Base-by-base conservation (phyloP, 768 basidiomycete genomes). In the Pleurotus platypus region DNA sequence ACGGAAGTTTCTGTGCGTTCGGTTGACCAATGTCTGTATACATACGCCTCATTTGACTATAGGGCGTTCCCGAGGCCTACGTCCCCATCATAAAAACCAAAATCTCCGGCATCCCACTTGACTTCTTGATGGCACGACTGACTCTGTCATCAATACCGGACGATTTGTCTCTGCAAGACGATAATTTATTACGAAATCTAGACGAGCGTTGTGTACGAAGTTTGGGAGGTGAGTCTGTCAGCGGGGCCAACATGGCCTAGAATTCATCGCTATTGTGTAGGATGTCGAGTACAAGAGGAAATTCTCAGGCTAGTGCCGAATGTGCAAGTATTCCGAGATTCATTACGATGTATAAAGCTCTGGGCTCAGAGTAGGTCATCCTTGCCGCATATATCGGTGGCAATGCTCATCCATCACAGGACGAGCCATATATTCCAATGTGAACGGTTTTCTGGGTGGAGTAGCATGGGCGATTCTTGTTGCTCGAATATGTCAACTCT, bases 391-490 rank as follows among this genome's bases (percentile, higher is more conserved):
- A 2, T n/a, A 49, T 15, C 15, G 15, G 37, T 8, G n/a, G 40
- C 8, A 56, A 58, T 37, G 55, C 56, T 42, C 27, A 42, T 38
- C 38, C 45, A 45, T 27, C 24, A 43, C 66, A 98, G 95, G 87
- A 64, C 82, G 94, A 73, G 97, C 95, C 22, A 96, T 99, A 59
- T 98, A 98, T 72, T 96, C 94, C 0, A 99, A 99, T 70, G 93
- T 98, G 9, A 94, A 94, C 64, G 97, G 96, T 16, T 99, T 98
- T 71, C 82, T 96, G 30, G 97, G 97, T 57, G 97, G 97, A 66
- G 96, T 98, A 1, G 96, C 95, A 26, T 99, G 97, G 97, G 92
- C 96, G 3, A 90, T 98, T 79, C 84, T 98, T 40, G 95, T 98
- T n/a, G 97, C 97, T 50, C 87, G 97, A 71, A 94, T 98, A 80